Evolutionary conservation across 345 rosid genomes (phyloP).

Genomic region (Salix dunnii): DNA sequence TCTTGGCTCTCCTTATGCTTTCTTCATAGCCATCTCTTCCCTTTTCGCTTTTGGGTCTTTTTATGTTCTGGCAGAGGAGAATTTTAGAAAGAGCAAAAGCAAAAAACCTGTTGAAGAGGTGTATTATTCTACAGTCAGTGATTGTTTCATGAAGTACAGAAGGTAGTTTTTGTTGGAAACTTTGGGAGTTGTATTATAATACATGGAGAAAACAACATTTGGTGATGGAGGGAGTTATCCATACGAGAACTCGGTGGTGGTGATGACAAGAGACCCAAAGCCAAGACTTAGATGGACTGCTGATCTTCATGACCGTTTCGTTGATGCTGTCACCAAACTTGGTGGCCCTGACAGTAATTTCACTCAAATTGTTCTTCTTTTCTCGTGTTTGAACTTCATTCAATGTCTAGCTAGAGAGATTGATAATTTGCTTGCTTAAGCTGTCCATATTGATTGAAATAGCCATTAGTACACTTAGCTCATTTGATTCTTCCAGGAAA

Average conservation of each 20-base stretch:
- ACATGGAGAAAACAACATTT: constrained; percentile 46
- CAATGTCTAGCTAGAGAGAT: neutral
- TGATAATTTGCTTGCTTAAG: neutral
- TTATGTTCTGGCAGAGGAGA: neutral
- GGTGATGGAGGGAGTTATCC: constrained; percentile 27
- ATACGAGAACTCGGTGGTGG: constrained; percentile 60
- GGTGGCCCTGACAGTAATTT: constrained; percentile 68
- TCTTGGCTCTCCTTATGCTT: neutral
- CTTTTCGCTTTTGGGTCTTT: neutral
- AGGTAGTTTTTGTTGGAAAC: neutral
- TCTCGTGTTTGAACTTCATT: neutral
- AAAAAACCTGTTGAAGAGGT: neutral
- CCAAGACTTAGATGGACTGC: constrained; percentile 73
- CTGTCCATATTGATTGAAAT: neutral
- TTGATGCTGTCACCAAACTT: constrained; percentile 63
- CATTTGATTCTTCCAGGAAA: neutral
- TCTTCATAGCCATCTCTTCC: neutral
- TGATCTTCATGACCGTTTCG: constrained; percentile 63
- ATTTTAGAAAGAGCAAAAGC: neutral
- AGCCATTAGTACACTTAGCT: neutral
- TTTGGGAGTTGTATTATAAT: neutral
- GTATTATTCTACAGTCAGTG: neutral
- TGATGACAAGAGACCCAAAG: constrained; percentile 87
- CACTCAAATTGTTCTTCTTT: neutral
- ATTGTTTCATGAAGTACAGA: neutral